phyloP scores from a whole-genome alignment of 257 asterid species.

The Eustoma russellianum region DNA sequence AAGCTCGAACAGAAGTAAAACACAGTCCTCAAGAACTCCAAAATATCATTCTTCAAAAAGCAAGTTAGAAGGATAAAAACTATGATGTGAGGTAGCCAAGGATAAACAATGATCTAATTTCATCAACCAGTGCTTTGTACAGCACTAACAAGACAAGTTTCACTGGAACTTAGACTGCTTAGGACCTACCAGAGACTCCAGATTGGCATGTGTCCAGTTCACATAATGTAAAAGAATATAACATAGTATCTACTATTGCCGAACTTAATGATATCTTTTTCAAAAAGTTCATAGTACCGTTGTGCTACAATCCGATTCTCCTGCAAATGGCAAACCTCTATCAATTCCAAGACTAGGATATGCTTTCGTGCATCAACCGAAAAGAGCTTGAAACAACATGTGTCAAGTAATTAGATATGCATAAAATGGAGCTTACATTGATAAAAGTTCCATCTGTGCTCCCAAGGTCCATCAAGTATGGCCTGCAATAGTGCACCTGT shows the following conservation, averaged over 20 bases:
- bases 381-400: constrained; percentile 9
- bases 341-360: neutral
- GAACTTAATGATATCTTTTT: constrained; percentile 80
- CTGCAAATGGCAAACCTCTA: constrained; percentile 33
- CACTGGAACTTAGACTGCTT: too few species aligned
- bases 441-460: constrained; percentile 91
- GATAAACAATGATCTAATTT: too few species aligned
- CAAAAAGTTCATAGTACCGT: constrained; percentile 77
- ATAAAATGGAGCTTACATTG: constrained; percentile 33
- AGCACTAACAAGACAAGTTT: too few species aligned
- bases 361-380: neutral
- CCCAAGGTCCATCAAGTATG: constrained; percentile 94
- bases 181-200: too few species aligned
- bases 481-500: constrained; percentile 68
- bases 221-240: too few species aligned
- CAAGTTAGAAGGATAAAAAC: too few species aligned
- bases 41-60: too few species aligned
- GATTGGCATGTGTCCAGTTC: too few species aligned
- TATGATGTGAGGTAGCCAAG: too few species aligned
- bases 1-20: too few species aligned
- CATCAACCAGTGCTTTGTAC: too few species aligned
- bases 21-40: too few species aligned
- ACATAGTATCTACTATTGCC: constrained; percentile 71
- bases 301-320: constrained; percentile 64
- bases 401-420: neutral